A percentile compares a stretch with the other conserved stretches of the same genome.
Conservation (phyloP, 2,329 filamentous ascomycete genomes). For the Fusarium compactum region DNA sequence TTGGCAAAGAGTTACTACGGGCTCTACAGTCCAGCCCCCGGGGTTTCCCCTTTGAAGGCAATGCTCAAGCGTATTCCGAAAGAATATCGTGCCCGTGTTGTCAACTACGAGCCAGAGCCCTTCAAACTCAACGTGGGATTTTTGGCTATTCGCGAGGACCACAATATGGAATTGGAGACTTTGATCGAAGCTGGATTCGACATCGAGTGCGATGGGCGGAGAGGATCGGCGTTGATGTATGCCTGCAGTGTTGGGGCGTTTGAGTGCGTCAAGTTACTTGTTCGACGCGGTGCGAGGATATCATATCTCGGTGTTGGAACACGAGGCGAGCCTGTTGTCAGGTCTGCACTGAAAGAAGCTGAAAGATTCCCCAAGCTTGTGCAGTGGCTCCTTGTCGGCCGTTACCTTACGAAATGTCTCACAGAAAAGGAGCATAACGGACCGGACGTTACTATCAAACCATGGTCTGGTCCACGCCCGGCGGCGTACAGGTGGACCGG, state of each 20-base stretch:
- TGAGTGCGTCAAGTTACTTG: constrained; percentile 35
- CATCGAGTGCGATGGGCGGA: constrained; percentile 24
- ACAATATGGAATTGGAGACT: not conserved
- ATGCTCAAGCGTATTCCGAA: constrained; percentile 34
- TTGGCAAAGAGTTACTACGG: not conserved
- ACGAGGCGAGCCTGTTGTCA: constrained; percentile 16
- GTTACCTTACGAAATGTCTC: constrained; percentile 23
- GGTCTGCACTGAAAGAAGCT: constrained; percentile 29
- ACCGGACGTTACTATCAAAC: not conserved
- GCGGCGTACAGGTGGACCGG: constrained; percentile 21
- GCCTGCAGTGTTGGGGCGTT: constrained; percentile 31
- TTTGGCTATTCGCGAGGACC: constrained; percentile 18
- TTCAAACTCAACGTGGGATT: constrained; percentile 4
- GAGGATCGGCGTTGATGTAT: constrained; percentile 41
- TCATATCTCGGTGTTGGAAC: constrained; percentile 23
- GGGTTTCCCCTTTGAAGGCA: constrained; percentile 2
- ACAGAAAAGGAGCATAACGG: not conserved
- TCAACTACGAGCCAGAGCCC: constrained; percentile 19
- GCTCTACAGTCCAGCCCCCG: not conserved
- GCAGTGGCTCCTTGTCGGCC: constrained; percentile 37
- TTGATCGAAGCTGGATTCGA: constrained; percentile 38
- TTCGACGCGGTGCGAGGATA: constrained; percentile 33
- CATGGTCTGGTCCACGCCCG: constrained; percentile 37
- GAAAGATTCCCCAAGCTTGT: constrained; percentile 29
- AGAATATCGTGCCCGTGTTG: constrained; percentile 16